Base-by-base conservation (phyloP, 140 eudicot genomes). In the Stevia rebaudiana region DNA sequence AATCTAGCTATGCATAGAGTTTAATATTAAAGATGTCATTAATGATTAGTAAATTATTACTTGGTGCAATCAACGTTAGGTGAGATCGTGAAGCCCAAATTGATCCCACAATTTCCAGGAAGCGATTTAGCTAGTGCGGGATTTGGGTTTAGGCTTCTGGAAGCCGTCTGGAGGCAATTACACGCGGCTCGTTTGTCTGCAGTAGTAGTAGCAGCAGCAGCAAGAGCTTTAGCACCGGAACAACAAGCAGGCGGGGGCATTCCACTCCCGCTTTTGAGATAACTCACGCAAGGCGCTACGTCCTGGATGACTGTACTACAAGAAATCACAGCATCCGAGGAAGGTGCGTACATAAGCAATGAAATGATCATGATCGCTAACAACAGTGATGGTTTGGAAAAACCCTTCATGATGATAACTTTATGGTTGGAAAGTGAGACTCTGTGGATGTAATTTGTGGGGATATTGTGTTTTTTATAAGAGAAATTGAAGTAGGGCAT, bases 51-150 rank as follows among this genome's bases (percentile, higher is more conserved):
- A 58, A 39, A 23, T 67, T 84, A 23, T 67, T 84, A 88, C 96
- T 78, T 84, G 80, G 94, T 37, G 75, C 96, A 88, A 43, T 88
- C 94, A n/a, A 82, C 87, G 49, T 8, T 78, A 10, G 96, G 67
- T n/a, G 89, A 82, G 63, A 88, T 74, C 41, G 81, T 44, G 60
- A 51, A 82, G 0, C 87, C 79, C 84, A 88, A 65, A 28, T 31
- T 69, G 76, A 88, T 81, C 25, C 83, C 82, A 68, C 96, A 88
- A 1, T 76, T 82, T 46, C 77, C 75, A 0, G 96, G 96, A 46
- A 88, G 96, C 28, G 87, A 70, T 73, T 80, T 63, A 5, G 85
- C 96, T 13, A 85, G 53, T 13, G 2, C 56, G 0, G 73, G 72
- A 25, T 88, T 80, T 0, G 76, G 49, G 25, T 73, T 88, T 6